Base-by-base conservation (phyloP, 2,329 filamentous ascomycete genomes). In the Apiospora hydei region DNA sequence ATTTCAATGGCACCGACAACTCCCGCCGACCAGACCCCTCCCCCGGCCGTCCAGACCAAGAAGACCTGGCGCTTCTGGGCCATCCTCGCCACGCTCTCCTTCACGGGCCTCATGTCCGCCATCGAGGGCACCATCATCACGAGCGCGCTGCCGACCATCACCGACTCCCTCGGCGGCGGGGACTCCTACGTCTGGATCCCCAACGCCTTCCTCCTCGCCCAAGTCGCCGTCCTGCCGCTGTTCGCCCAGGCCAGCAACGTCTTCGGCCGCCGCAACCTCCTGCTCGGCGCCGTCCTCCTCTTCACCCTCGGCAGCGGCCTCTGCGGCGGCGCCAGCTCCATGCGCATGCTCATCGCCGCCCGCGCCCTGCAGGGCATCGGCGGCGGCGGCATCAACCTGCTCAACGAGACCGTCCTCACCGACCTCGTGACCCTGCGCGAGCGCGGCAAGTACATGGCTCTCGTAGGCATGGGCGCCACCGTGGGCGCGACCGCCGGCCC, bases 191-290 rank as follows among this genome's bases (percentile, higher is more conserved):
- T 73, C 14, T 76, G 74, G 75, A 70, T 75, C 30, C 72, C 69
- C 43, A 77, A 77, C 30, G 66, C 72, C 4, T 77, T 74, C 43
- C 49, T 76, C 13, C 71, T 77, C 3, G 72, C 74, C n/a, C 78
- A 74, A 72, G 82, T 84, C 0, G 83, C 82, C 5, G 80, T 86
- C 18, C 84, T 84, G 70, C 85, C 85, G 0, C 72, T 86, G 0
- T 85, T 82, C 70, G 84, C 84, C 5, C 84, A 87, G 74, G 72
- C 84, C 0, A 80, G 82, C 4, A 81, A 87, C 70, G 81, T 87
- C 18, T 88, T 84, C 71, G 86, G 87, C 3, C 80, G 86, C 3
- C 80, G 83, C 47, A 81, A 77, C 64, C 72, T 81, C 3, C 83
- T 82, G 67, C 57, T 84, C 1, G 47, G 69, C 0, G 78, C 80